Conservation (phyloP, 345 rosid genomes). For the Bruguiera gymnorhiza region DNA sequence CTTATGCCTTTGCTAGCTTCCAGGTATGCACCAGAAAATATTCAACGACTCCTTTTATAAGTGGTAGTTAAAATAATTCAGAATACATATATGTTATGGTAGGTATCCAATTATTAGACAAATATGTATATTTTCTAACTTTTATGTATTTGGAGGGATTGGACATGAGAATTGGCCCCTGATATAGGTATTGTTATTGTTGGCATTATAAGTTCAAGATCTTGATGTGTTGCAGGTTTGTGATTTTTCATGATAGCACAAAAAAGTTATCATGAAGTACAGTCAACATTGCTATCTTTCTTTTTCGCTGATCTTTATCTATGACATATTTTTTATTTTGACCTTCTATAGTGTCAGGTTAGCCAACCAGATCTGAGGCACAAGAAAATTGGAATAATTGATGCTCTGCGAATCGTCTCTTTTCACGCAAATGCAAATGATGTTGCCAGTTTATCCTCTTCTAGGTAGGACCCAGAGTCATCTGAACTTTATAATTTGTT, state of each 20-base stretch:
- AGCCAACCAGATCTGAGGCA: constrained; percentile 70
- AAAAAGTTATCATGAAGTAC: constrained; percentile 50
- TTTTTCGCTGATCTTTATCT: too few relatives aligned
- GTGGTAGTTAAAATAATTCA: constrained; percentile 38
- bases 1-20: constrained; percentile 54
- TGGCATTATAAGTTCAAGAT: constrained; percentile 10
- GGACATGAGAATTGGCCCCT: constrained; percentile 59
- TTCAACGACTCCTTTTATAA: constrained; percentile 72
- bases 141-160: constrained; percentile 86
- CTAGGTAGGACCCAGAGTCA: constrained; percentile 36
- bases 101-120: constrained; percentile 1
- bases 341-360: constrained; percentile 38
- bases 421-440: constrained; percentile 42
- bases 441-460: constrained; percentile 34
- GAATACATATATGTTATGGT: background rate
- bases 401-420: constrained; percentile 62
- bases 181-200: constrained; percentile 26
- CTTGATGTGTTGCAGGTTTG: constrained; percentile 47
- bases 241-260: constrained; percentile 73
- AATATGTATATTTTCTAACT: constrained; percentile 36
- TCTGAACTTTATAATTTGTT: background rate
- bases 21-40: constrained; percentile 52
- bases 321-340: background rate
- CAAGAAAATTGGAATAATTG: constrained; percentile 82
- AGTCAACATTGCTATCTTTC: background rate